Conservation (phyloP, 2,329 filamentous ascomycete species). For the Amylocarpus encephaloides region DNA sequence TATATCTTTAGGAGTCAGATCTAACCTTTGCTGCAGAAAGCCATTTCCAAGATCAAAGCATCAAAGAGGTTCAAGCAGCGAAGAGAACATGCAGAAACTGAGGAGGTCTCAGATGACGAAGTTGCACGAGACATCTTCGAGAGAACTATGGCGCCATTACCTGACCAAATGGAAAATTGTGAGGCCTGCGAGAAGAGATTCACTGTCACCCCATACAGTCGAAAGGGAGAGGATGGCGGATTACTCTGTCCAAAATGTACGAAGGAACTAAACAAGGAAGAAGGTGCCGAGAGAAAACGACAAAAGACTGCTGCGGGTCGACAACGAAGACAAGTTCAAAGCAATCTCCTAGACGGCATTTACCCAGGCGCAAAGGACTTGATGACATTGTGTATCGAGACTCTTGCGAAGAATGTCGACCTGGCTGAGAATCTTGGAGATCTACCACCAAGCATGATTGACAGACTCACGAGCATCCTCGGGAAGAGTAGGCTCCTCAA, state of each 20-base stretch:
- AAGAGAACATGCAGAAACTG: constrained; percentile 38
- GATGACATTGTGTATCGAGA: constrained; percentile 57
- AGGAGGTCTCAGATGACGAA: constrained; percentile 39
- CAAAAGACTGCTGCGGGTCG: constrained; percentile 46
- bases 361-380: constrained; percentile 61
- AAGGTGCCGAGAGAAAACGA: constrained; percentile 51
- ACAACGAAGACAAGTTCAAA: constrained; percentile 70
- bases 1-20: not conserved
- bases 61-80: constrained; percentile 51
- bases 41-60: constrained; percentile 56
- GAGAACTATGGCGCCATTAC: constrained; percentile 35
- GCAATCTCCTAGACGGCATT: constrained; percentile 74
- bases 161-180: constrained; percentile 81
- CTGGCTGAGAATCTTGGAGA: constrained; percentile 57
- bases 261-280: constrained; percentile 62
- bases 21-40: constrained; percentile 34
- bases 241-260: constrained; percentile 80
- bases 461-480: constrained; percentile 53
- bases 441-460: constrained; percentile 47
- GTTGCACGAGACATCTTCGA: constrained; percentile 44
- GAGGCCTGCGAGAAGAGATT: constrained; percentile 81
- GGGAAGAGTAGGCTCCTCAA: constrained; percentile 54
- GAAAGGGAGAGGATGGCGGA: constrained; percentile 73
- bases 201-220: constrained; percentile 85
- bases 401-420: constrained; percentile 55